Evolutionary conservation across 352 stramenopile genomes (phyloP), one percentile per base, ranked within the genome.

Genomic region (Phytophthora pseudosyringae): DNA sequence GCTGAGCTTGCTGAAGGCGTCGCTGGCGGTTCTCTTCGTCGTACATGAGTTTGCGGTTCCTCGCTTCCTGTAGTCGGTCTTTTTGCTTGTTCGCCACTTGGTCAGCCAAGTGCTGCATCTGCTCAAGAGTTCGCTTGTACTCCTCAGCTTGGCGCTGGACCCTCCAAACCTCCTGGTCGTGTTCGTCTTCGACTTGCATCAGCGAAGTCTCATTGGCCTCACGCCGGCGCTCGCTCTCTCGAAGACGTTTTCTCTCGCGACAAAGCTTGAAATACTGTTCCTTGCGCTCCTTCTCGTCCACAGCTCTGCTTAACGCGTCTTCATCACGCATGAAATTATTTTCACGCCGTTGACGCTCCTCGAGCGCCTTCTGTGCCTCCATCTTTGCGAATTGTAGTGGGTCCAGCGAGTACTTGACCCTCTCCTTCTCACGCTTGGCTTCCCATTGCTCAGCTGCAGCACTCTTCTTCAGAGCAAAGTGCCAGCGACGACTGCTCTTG

Each of bases 21-120:
- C 64, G 74, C 36, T 91, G 79, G 4, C 46, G 53, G 26, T 77
- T 78, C 54, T 93, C 84, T 69, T 93, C 84, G 21, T 90, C 78
- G 33, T 82, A 75, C 81, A 93, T 90, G 9, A 76, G 43, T 35
- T 76, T 81, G 0, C 84, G 78, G 15, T 73, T 74, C n/a, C 64
- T 71, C 0, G 84, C 84, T 61, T 93, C 84, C 18, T 70, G 44
- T 0, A 90, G 43, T 8, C 61, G 72, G 13, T 81, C 58, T 5
- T 69, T 56, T 38, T 80, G 61, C 28, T 77, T 81, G 18, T 43
- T 57, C 0, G 67, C 53, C 10, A 80, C 68, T 35, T 64, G 62
- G 8, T 79, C 61, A 4, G 81, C 72, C 12, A 87, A 56, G 3
- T 54, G 44, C 39, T 79, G 65, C 81, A 91, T 91, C 6, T 64